These are phyloP conservation scores for Amphicarpaea edgeworthii DNA, from an alignment of 306 rosid species.

Conservation along the genomic window DNA sequence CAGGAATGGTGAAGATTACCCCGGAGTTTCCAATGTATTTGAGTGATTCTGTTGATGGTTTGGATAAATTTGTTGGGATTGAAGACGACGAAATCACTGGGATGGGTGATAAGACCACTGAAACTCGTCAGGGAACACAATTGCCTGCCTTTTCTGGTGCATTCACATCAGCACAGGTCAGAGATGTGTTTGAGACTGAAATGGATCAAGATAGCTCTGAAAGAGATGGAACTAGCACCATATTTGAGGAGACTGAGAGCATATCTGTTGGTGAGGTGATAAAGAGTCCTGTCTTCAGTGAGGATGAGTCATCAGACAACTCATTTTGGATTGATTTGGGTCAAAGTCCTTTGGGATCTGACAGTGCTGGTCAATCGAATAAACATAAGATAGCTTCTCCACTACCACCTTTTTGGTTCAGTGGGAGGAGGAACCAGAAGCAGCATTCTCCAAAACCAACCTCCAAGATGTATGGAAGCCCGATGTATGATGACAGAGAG, in stretches of 20 bases:
- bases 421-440: slow-evolving; percentile 66
- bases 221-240: slow-evolving; percentile 93
- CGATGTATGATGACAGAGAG: slow-evolving; percentile 76
- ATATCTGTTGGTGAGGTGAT: slow-evolving; percentile 91
- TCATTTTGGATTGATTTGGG: slow-evolving; percentile 97
- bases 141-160: slow-evolving; percentile 97
- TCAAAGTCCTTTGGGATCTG: slow-evolving; percentile 94
- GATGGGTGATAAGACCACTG: slow-evolving; percentile 63
- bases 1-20: slow-evolving; percentile 95
- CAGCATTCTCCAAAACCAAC: slow-evolving; percentile 68
- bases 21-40: slow-evolving; percentile 89
- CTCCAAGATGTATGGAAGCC: slow-evolving; percentile 82
- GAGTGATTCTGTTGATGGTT: slow-evolving; percentile 87
- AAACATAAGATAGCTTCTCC: slow-evolving; percentile 84
- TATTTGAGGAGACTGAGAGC: slow-evolving; percentile 92
- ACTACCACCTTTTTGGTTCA: slow-evolving; percentile 79
- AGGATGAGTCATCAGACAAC: slow-evolving; percentile 93
- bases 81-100: slow-evolving; percentile 65
- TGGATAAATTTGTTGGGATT: slow-evolving; percentile 71
- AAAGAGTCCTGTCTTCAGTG: slow-evolving; percentile 98
- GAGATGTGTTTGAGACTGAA: slow-evolving; percentile 92
- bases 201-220: slow-evolving; percentile 94
- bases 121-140: slow-evolving; percentile 69
- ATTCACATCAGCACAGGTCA: slow-evolving; percentile 88
- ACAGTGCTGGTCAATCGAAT: slow-evolving; percentile 57